Conservation (phyloP, 495 filamentous ascomycete species). For the Entonaema liquescens region DNA sequence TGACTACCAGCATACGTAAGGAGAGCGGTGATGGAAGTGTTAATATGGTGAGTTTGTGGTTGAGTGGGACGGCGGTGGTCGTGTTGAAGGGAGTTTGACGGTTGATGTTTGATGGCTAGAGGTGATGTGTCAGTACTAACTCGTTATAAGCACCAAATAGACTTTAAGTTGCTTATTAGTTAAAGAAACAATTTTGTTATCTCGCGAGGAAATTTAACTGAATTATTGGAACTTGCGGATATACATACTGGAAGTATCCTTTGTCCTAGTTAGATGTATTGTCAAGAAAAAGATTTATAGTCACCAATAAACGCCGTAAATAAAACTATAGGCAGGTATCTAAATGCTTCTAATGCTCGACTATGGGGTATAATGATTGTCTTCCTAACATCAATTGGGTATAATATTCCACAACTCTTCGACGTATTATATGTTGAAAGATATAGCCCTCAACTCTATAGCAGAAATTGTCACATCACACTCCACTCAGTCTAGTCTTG, state of each 20-base stretch:
- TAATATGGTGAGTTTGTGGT: constrained; percentile 57
- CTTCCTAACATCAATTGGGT: background rate
- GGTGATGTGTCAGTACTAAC: background rate
- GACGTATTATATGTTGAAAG: background rate
- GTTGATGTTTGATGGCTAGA: constrained; percentile 25
- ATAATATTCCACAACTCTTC: background rate
- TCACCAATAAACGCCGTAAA: background rate
- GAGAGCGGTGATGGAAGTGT: constrained; percentile 50
- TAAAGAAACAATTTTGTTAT: too few relatives aligned
- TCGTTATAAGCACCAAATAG: background rate
- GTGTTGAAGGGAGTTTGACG: constrained; percentile 61
- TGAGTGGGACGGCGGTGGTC: constrained; percentile 66
- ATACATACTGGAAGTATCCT: too few relatives aligned
- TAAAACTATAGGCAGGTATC: too few relatives aligned
- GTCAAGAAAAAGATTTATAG: too few relatives aligned
- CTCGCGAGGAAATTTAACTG: too few relatives aligned
- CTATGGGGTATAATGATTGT: background rate
- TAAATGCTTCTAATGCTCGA: background rate
- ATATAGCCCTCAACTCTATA: background rate
- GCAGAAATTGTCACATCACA: too few relatives aligned
- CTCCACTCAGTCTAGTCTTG: background rate
- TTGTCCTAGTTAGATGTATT: too few relatives aligned
- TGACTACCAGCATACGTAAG: too few relatives aligned
- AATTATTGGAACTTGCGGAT: too few relatives aligned
- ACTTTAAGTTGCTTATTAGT: background rate